Base-by-base conservation (phyloP, 805 yeast genomes). In the Kodamaea kaohsiungensis region DNA sequence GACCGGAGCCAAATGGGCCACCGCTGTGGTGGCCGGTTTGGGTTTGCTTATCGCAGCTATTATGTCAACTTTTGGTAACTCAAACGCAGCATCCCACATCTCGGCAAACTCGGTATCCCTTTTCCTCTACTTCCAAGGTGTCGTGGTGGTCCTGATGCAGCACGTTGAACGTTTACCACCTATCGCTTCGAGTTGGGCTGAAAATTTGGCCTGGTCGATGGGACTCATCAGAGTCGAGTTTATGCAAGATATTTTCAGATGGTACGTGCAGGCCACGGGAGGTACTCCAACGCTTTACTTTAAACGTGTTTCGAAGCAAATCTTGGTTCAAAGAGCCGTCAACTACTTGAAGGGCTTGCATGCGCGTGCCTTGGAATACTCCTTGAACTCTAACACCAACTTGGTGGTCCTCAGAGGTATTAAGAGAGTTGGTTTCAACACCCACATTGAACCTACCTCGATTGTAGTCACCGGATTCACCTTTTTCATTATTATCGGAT, bases 201-300 rank as follows among this genome's bases (percentile, higher is more conserved):
- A 89, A 69, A 91, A 92, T 65, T 77, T 92, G 64, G 91, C 91
- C 27, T 92, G 98, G 98, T 89, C 97, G 1, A 89, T 92, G 88
- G 98, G 98, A 1, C 77, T 92, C 56, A 89, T 92, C 61, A 77
- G 87, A 66, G 81, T 88, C 42, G 63, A 65, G 2, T 92, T 91
- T 67, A 89, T 92, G 96, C 97, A 92, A 71, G 75, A 83, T 56
- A 86, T 89, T 57, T 87, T 89, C 69, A 77, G 93, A 62, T 89
- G 96, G 96, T 89, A 86, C 62, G 83, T 89, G 45, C 91, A 89
- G 67, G 73, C 95, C 27, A 91, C 98, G 1, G 98, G 98, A 48
- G 98, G 98, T 43, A 71, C 80, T 1, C 97, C 97, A 33, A 72
- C 88, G 4, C 77, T 87, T 43, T 84, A 86, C 64, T 73, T 89